These are phyloP conservation scores for Nemania sp. DNA, from an alignment of 2,329 filamentous ascomycete species.

Conservation along the genomic window DNA sequence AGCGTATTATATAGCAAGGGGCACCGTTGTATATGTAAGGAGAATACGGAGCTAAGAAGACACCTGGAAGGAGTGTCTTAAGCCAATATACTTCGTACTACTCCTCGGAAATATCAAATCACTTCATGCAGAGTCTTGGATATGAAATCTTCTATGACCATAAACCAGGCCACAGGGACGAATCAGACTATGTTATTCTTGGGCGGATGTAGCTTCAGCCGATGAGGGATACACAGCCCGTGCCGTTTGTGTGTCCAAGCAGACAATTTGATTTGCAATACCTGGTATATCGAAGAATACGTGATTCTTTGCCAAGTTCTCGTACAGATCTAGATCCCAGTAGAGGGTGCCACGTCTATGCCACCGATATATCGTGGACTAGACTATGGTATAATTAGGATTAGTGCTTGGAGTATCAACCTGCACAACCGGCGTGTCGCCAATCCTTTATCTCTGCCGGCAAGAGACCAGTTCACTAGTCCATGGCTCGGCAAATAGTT, in stretches of 20 bases:
- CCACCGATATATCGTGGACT: conserved; percentile 5
- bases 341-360: conserved; percentile 1
- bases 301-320: not conserved
- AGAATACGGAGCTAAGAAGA: no score
- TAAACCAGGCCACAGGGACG: no score
- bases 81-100: no score
- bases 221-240: not conserved
- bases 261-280: conserved; percentile 8
- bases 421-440: not conserved
- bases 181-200: no score
- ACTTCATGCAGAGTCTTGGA: no score
- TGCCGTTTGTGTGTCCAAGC: not conserved
- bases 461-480: conserved; percentile 4
- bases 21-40: no score
- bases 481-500: not conserved
- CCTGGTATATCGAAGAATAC: not conserved
- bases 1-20: no score
- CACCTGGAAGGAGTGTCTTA: no score
- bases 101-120: no score
- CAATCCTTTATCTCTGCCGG: not conserved
- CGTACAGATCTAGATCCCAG: not conserved
- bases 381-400: conserved; percentile 10
- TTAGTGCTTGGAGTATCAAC: not conserved
- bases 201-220: no score
- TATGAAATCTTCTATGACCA: no score